These are phyloP conservation scores for Neurospora sp. DNA, from an alignment of 495 filamentous ascomycete genomes.

Conservation along the genomic window DNA sequence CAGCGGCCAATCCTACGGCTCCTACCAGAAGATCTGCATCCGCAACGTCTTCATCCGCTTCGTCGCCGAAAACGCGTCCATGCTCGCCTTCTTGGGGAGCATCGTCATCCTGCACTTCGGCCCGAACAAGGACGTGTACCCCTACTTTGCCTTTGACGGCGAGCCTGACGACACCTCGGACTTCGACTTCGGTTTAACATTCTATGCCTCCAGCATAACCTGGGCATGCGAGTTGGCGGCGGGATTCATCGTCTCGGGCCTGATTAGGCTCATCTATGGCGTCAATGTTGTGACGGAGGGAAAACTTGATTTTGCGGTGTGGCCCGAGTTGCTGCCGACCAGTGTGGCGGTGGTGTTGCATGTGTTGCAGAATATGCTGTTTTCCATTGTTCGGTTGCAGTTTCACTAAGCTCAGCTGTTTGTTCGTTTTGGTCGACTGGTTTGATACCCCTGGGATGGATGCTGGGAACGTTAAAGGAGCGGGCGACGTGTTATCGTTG, in stretches of 20 bases:
- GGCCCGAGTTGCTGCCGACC: conserved; percentile 53
- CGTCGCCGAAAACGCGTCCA: conserved; percentile 53
- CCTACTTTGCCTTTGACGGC: conserved; percentile 47
- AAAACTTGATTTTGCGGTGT: conserved; percentile 46
- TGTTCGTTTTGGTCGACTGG: background rate
- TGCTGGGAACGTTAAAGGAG: background rate
- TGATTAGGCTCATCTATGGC: conserved; percentile 42
- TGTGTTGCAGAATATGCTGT: conserved; percentile 58
- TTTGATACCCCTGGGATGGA: background rate
- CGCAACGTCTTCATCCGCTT: conserved; percentile 53
- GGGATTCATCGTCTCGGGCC: conserved; percentile 43
- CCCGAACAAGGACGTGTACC: conserved; percentile 49
- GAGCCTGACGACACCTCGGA: conserved; percentile 27
- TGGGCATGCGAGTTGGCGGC: conserved; percentile 53
- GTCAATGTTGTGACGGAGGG: conserved; percentile 51
- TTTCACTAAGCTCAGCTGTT: conserved; percentile 32
- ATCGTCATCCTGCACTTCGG: conserved; percentile 53
- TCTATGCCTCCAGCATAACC: conserved; percentile 48
- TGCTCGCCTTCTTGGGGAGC: conserved; percentile 52
- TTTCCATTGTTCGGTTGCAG: conserved; percentile 50
- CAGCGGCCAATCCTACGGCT: conserved; percentile 43
- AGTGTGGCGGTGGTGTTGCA: conserved; percentile 52
- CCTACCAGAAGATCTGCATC: conserved; percentile 50
- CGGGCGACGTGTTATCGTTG: background rate
- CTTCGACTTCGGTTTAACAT: conserved; percentile 48